A percentile compares a stretch with the other conserved stretches of the same genome.
phyloP scores from a whole-genome alignment of 768 basidiomycete genomes.

The Nidularia sp. region DNA sequence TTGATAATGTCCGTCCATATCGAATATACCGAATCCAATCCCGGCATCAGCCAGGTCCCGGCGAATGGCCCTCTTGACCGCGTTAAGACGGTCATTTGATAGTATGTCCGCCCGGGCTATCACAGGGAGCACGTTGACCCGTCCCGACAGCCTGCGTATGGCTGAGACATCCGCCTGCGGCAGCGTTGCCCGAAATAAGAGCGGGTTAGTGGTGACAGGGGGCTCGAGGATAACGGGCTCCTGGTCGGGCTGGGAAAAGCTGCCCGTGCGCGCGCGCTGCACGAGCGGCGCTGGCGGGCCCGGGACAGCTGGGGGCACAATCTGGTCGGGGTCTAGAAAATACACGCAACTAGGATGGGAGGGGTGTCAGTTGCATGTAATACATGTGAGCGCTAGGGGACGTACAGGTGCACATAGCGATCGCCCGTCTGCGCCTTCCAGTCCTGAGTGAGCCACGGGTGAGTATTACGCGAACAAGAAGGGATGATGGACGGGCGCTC shows the following conservation, averaged over 20 bases:
- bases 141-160: slow-evolving; percentile 73
- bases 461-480: slow-evolving; percentile 12
- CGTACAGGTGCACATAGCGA: slow-evolving; percentile 80
- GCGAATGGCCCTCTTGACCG: slow-evolving; percentile 76
- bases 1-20: slow-evolving; percentile 58
- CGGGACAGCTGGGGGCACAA: slow-evolving; percentile 67
- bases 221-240: slow-evolving; percentile 81
- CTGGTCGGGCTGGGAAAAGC: slow-evolving; percentile 66
- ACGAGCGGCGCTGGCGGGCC: slow-evolving; percentile 65
- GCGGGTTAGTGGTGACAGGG: slow-evolving; percentile 69
- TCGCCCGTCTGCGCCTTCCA: slow-evolving; percentile 67
- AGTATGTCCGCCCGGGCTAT: slow-evolving; percentile 78
- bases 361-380: slow-evolving; percentile 7
- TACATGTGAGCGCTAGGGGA: slow-evolving; percentile 15
- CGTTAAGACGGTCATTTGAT: slow-evolving; percentile 76
- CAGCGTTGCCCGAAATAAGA: slow-evolving; percentile 62
- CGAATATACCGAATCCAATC: slow-evolving; percentile 88
- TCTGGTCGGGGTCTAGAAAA: slow-evolving; percentile 81
- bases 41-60: slow-evolving; percentile 80
- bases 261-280: slow-evolving; percentile 64
- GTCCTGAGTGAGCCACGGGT: slow-evolving; percentile 41
- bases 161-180: slow-evolving; percentile 69
- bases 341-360: slow-evolving; percentile 65
- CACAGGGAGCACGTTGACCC: slow-evolving; percentile 87
- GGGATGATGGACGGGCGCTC: slow-evolving; percentile 29